These are phyloP conservation scores for Fusarium sp. DNA, from an alignment of 2,329 filamentous ascomycete species.

Conservation along the genomic window DNA sequence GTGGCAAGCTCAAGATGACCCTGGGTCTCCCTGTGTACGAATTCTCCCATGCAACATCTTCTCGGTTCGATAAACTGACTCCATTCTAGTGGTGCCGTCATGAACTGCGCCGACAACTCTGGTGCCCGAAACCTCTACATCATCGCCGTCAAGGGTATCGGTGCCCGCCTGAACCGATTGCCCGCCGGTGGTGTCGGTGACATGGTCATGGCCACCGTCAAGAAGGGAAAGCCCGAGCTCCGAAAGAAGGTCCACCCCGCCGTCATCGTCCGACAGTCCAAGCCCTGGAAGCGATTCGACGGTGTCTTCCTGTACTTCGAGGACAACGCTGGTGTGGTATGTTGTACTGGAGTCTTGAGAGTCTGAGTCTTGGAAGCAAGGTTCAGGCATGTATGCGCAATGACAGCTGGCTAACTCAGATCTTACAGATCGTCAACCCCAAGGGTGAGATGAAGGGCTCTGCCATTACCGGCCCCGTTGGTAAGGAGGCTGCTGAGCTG, in stretches of 20 bases:
- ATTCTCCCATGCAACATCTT: conserved; percentile 16
- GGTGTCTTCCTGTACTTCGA: conserved; percentile 99
- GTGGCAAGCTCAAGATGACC: conserved; percentile 99
- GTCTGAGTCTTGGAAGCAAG: not conserved
- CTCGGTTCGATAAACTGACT: conserved; percentile 42
- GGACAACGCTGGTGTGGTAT: conserved; percentile 99
- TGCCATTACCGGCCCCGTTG: conserved; percentile 98
- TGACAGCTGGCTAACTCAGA: conserved; percentile 55
- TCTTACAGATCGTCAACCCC: conserved; percentile 92
- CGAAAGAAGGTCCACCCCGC: conserved; percentile 99
- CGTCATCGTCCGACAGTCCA: conserved; percentile 98
- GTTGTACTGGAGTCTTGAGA: conserved; percentile 58
- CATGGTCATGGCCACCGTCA: conserved; percentile 99
- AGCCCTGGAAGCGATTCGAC: conserved; percentile 99
- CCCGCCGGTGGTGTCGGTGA: conserved; percentile 98
- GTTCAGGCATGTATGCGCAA: not conserved
- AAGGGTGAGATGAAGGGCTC: conserved; percentile 99
- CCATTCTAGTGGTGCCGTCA: conserved; percentile 88
- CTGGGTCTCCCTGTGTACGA: conserved; percentile 98
- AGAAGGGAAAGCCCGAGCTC: conserved; percentile 99
- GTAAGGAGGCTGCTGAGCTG: conserved; percentile 99
- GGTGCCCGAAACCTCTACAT: conserved; percentile 99
- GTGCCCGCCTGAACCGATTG: conserved; percentile 96
- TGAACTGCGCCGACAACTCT: conserved; percentile 99
- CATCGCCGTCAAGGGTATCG: conserved; percentile 99